Conservation (phyloP, 1,139 yeast genomes). For the Magnusiomyces paraingens region DNA sequence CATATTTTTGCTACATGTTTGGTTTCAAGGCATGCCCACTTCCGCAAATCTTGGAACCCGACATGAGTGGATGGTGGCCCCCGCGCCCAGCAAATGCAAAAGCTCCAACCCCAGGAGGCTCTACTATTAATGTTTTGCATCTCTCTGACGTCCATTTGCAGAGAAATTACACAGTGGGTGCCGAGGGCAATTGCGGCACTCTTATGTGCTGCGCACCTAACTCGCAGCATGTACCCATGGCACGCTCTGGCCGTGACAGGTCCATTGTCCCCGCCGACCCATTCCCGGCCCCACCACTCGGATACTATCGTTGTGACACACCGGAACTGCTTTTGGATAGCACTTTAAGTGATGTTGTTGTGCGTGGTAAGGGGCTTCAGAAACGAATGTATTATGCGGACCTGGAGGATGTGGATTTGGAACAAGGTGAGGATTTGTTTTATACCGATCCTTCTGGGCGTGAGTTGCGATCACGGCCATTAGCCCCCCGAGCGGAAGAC, state of each 20-base stretch:
- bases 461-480: neutral
- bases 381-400: neutral
- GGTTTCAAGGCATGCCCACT: constrained; percentile 38
- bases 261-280: constrained; percentile 17
- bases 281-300: constrained; percentile 54
- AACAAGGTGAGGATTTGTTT: neutral
- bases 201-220: constrained; percentile 46
- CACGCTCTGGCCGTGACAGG: constrained; percentile 29
- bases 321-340: constrained; percentile 50
- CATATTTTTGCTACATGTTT: constrained; percentile 48
- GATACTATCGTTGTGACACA: constrained; percentile 57
- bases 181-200: constrained; percentile 55
- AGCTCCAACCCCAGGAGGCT: constrained; percentile 34
- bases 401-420: constrained; percentile 6
- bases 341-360: constrained; percentile 43
- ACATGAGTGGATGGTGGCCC: constrained; percentile 41
- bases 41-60: constrained; percentile 41
- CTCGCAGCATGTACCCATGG: constrained; percentile 31
- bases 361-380: constrained; percentile 16
- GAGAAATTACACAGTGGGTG: constrained; percentile 48
- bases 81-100: constrained; percentile 33
- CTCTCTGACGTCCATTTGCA: constrained; percentile 60
- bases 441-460: neutral
- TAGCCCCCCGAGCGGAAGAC: neutral
- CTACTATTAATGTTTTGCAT: constrained; percentile 57